phyloP scores from a whole-genome alignment of 2,329 filamentous ascomycete species.

The Botrytis tulipae region DNA sequence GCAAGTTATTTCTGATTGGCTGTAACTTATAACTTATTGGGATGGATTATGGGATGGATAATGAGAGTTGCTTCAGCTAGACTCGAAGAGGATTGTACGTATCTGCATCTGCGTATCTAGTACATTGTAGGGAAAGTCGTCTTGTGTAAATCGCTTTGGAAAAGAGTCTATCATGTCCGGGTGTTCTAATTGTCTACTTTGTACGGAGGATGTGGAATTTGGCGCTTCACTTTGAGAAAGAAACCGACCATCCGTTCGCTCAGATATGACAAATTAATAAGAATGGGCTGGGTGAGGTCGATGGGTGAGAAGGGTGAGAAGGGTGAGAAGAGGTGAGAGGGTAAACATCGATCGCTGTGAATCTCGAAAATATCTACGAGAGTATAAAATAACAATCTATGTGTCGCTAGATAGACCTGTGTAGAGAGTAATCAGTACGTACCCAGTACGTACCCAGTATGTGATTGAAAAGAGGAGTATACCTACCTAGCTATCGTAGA shows the following conservation, averaged over 20 bases:
- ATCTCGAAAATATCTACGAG: neutral
- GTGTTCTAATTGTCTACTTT: neutral
- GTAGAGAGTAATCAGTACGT: neutral
- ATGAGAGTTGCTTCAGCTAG: neutral
- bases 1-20: constrained; percentile 1
- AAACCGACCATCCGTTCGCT: neutral
- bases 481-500: too few species aligned
- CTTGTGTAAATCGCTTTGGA: neutral
- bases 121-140: neutral
- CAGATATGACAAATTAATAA: neutral
- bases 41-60: neutral
- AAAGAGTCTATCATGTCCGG: neutral
- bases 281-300: neutral
- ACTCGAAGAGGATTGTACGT: constrained; percentile 8
- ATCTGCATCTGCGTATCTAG: neutral
- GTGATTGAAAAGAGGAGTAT: neutral
- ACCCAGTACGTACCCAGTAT: neutral
- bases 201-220: neutral
- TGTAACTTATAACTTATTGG: neutral
- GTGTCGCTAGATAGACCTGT: neutral
- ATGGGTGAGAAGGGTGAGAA: too few species aligned
- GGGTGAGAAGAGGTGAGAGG: neutral
- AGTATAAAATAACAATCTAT: neutral
- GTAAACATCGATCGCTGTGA: neutral
- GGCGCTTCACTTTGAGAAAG: neutral